Percentiles rank a stretch among this genome's conserved stretches.
Evolutionary conservation across 441 rosid genomes (phyloP).

Genomic region (Kokia cookei): DNA sequence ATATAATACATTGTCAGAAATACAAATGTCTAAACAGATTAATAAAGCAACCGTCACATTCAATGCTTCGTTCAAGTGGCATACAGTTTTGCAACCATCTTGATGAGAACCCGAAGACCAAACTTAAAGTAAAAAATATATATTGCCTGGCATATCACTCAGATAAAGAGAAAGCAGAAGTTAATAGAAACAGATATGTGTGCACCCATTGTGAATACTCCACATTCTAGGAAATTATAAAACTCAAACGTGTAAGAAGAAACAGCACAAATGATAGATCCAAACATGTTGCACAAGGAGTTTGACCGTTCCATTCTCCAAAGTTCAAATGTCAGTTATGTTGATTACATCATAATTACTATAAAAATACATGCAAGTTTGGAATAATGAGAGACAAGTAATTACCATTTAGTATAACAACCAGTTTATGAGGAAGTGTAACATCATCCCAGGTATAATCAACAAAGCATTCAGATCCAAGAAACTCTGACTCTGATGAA

Average conservation of each 20-base stretch:
- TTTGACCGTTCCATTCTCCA: neutral
- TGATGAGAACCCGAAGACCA: neutral
- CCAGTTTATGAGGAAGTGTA: slow-evolving; percentile 84
- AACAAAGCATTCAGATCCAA: slow-evolving; percentile 58
- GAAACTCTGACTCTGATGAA: slow-evolving; percentile 75
- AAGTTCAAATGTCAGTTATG: neutral
- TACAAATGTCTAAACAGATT: neutral
- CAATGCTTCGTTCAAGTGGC: neutral
- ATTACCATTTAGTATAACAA: slow-evolving; percentile 73
- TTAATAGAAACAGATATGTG: neutral
- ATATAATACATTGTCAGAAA: neutral
- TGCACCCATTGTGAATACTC: neutral
- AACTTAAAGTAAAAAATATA: neutral
- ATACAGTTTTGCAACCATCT: neutral
- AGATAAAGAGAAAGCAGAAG: neutral
- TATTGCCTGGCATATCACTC: neutral
- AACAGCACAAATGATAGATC: neutral
- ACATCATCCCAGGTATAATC: slow-evolving; percentile 94
- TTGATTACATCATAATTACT: neutral
- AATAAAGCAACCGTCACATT: neutral
- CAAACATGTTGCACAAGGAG: neutral
- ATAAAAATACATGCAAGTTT: neutral
- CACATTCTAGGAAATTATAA: neutral
- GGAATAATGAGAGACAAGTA: slow-evolving; percentile 1
- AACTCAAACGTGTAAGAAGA: neutral